Percentiles rank a stretch among this genome's conserved stretches.
phyloP scores from a whole-genome alignment of 768 basidiomycete genomes.

The Inosperma sp. region DNA sequence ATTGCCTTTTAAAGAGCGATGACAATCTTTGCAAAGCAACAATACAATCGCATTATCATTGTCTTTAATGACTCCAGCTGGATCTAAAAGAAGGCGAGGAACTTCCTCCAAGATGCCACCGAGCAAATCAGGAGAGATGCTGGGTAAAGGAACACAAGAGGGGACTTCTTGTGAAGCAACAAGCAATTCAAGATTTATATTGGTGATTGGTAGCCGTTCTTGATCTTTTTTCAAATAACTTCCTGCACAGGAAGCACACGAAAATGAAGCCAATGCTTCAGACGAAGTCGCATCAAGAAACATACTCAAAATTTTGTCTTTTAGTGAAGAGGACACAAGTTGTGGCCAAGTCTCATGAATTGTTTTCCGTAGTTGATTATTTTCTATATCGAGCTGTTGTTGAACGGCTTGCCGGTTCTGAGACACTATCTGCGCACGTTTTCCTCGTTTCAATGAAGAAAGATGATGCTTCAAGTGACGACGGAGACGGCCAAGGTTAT shows the following conservation, averaged over 20 bases:
- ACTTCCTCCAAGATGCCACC: no score
- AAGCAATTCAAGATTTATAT: not conserved
- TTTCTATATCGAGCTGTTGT: not conserved
- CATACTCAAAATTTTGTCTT: constrained; percentile 28
- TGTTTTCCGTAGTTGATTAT: not conserved
- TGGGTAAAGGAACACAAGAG: not conserved
- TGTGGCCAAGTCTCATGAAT: not conserved
- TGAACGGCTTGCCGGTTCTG: not conserved
- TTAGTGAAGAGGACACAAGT: not conserved
- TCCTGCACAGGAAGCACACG: constrained; percentile 2
- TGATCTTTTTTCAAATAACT: not conserved
- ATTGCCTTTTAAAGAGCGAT: constrained; percentile 3
- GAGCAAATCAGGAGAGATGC: not conserved
- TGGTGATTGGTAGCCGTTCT: not conserved
- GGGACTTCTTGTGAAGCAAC: not conserved
- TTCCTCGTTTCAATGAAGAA: not conserved
- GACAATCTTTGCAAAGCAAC: constrained; percentile 22
- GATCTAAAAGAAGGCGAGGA: constrained; percentile 3
- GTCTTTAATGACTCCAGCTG: constrained; percentile 1
- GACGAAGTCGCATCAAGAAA: constrained; percentile 20
- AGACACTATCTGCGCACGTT: not conserved
- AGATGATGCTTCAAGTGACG: not conserved
- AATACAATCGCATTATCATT: not conserved
- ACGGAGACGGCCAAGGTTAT: not conserved
- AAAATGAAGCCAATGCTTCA: not conserved